These are phyloP conservation scores for Pleurotus citrinopileatus DNA, from an alignment of 768 basidiomycete species.

Conservation along the genomic window DNA sequence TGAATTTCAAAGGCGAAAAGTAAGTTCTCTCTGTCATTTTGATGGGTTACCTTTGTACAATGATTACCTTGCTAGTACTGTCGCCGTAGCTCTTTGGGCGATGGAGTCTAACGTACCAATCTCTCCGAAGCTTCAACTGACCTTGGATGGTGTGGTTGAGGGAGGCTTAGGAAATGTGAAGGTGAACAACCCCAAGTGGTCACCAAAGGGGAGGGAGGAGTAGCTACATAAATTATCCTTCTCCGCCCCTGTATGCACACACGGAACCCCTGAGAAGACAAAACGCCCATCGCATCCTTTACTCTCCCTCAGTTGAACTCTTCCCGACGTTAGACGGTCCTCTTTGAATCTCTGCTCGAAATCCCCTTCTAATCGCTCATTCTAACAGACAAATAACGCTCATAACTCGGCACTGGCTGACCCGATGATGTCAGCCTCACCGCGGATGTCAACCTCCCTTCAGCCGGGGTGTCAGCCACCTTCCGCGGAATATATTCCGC, in stretches of 20 bases:
- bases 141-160: constrained; percentile 55
- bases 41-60: not conserved
- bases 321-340: too few species aligned
- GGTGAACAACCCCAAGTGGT: constrained; percentile 61
- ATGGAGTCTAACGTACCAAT: constrained; percentile 48
- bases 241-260: not conserved
- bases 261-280: too few species aligned
- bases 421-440: not conserved
- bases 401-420: not conserved
- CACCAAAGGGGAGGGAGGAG: constrained; percentile 26
- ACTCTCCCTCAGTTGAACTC: too few species aligned
- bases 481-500: not conserved
- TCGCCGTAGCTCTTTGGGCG: constrained; percentile 68
- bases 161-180: constrained; percentile 62
- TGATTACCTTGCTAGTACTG: constrained; percentile 33
- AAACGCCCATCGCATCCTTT: too few species aligned
- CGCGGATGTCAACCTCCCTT: not conserved
- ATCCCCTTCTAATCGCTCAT: not conserved
- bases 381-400: not conserved
- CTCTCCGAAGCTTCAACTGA: constrained; percentile 51
- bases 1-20: constrained; percentile 73
- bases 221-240: not conserved
- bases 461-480: not conserved
- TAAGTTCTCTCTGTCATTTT: constrained; percentile 26
- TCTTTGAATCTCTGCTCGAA: too few species aligned